These are phyloP conservation scores for Bruguiera hainesii DNA, from an alignment of 441 rosid genomes.

Conservation along the genomic window DNA sequence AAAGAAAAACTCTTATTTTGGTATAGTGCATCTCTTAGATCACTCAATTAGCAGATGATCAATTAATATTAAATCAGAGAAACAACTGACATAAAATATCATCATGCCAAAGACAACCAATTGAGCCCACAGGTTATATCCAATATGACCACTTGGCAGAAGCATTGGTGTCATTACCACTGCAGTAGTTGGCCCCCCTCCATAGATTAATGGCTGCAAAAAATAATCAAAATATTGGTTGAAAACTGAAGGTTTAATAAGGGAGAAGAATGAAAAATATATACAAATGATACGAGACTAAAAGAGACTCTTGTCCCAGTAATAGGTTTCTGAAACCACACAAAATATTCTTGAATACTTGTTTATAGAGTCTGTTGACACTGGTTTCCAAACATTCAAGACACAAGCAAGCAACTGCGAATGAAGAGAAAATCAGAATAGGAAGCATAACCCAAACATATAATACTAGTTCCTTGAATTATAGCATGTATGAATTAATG, in stretches of 20 bases:
- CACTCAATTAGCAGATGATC: too few relatives aligned
- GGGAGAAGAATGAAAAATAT: neutral
- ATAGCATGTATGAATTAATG: too few relatives aligned
- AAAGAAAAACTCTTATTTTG: too few relatives aligned
- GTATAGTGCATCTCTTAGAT: too few relatives aligned
- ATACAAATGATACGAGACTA: neutral
- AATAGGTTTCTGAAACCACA: neutral
- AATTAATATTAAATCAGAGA: too few relatives aligned
- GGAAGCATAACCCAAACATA: neutral
- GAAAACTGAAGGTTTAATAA: neutral
- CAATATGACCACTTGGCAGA: conserved; percentile 78
- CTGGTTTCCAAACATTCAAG: neutral
- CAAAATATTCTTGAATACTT: neutral
- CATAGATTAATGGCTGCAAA: conserved; percentile 66
- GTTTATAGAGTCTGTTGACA: neutral
- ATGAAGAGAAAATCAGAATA: neutral
- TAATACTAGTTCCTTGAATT: too few relatives aligned
- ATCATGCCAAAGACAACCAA: too few relatives aligned
- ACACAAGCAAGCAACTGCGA: conserved; percentile 6
- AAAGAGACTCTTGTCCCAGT: conserved; percentile 4
- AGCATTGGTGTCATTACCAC: conserved; percentile 90
- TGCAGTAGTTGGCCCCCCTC: conserved; percentile 58
- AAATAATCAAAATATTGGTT: conserved; percentile 6
- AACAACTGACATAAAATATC: too few relatives aligned
- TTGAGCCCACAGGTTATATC: conserved; percentile 66